Conservation (phyloP, 371 early-diverging fungal species). For the Apophysomyces sp. region DNA sequence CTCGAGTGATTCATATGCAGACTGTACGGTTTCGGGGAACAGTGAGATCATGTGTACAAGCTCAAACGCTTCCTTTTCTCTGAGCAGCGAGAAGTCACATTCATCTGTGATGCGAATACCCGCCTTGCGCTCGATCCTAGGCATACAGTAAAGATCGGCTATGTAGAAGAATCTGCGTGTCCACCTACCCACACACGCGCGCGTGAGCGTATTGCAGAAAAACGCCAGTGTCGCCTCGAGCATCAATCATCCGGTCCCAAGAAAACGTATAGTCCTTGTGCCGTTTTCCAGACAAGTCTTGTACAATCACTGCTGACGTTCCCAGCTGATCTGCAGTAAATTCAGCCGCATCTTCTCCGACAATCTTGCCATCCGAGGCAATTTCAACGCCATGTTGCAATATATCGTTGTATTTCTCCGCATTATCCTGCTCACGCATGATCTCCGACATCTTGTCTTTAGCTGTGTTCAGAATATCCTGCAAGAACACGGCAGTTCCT, state of each 20-base stretch:
- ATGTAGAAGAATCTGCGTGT: not conserved
- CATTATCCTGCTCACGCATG: constrained; percentile 72
- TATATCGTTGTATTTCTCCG: constrained; percentile 66
- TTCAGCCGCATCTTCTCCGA: constrained; percentile 39
- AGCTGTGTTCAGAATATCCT: constrained; percentile 92
- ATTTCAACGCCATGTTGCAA: constrained; percentile 24
- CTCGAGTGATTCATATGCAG: constrained; percentile 66
- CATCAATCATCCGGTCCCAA: constrained; percentile 91
- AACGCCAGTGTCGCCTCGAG: constrained; percentile 97
- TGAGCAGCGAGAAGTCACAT: constrained; percentile 50
- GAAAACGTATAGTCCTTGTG: constrained; percentile 94
- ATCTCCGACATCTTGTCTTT: constrained; percentile 83
- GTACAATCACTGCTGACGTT: constrained; percentile 88
- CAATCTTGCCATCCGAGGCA: constrained; percentile 5
- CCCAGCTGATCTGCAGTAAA: constrained; percentile 71
- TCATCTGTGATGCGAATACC: constrained; percentile 16
- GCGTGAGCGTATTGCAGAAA: constrained; percentile 97
- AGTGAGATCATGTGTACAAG: constrained; percentile 76
- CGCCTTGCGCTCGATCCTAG: constrained; percentile 39
- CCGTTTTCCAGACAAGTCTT: constrained; percentile 93
- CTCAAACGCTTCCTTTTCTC: constrained; percentile 67
- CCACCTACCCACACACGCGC: constrained; percentile 71
- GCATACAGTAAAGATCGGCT: not conserved
- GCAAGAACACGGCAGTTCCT: constrained; percentile 94
- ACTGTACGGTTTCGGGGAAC: constrained; percentile 81